Evolutionary conservation across 345 rosid species (phyloP).

Genomic region (Euphorbia lathyris): DNA sequence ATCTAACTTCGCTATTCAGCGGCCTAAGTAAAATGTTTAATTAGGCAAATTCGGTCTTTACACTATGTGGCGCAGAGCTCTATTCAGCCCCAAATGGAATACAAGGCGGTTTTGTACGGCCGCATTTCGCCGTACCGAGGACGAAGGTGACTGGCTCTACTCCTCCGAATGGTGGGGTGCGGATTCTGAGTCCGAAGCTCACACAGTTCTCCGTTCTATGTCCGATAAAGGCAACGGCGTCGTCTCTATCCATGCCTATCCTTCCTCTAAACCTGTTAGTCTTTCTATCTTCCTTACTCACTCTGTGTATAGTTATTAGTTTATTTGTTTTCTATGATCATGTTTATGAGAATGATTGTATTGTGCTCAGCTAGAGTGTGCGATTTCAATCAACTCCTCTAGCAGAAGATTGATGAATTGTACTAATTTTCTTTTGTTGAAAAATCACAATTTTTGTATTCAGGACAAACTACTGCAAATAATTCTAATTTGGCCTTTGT

Average conservation of each 20-base stretch:
- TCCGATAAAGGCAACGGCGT: conserved; percentile 74
- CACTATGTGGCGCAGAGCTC: conserved; percentile 20
- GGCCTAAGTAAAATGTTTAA: too few relatives aligned
- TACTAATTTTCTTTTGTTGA: too few relatives aligned
- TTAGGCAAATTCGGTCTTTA: not conserved
- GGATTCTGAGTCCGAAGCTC: conserved; percentile 30
- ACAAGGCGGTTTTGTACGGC: conserved; percentile 44
- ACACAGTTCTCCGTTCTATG: conserved; percentile 44
- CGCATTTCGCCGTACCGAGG: conserved; percentile 31
- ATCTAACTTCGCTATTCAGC: too few relatives aligned
- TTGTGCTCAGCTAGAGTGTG: too few relatives aligned
- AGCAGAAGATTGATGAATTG: too few relatives aligned
- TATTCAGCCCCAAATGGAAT: not conserved
- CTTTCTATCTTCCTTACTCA: conserved; percentile 2
- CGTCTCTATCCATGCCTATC: conserved; percentile 68
- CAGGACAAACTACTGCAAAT: too few relatives aligned
- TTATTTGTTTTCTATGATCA: too few relatives aligned
- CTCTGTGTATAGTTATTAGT: too few relatives aligned
- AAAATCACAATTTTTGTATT: too few relatives aligned
- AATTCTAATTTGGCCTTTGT: too few relatives aligned
- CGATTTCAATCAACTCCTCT: too few relatives aligned
- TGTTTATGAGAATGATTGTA: too few relatives aligned
- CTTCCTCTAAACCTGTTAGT: conserved; percentile 83
- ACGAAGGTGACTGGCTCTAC: conserved; percentile 90
- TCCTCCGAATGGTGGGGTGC: conserved; percentile 88